phyloP scores from a whole-genome alignment of 2,329 filamentous ascomycete genomes.

The Aspergillus pseudoterreus region DNA sequence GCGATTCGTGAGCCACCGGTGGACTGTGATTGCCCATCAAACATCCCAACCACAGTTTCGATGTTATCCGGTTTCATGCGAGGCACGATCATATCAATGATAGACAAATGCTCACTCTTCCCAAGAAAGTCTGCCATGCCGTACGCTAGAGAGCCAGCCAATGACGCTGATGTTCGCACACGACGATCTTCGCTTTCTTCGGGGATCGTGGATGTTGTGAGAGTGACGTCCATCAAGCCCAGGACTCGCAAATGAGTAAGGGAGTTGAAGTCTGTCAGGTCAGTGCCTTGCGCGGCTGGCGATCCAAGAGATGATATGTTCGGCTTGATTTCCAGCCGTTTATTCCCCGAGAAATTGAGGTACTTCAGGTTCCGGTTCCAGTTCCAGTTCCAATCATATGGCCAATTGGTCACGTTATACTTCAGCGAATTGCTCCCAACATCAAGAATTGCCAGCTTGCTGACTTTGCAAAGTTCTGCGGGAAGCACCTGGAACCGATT shows the following conservation, averaged over 20 bases:
- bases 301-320: slow-evolving; percentile 55
- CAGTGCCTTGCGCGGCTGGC: slow-evolving; percentile 54
- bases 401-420: slow-evolving; percentile 98
- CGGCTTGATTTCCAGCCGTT: slow-evolving; percentile 83
- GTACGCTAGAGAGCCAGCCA: slow-evolving; percentile 86
- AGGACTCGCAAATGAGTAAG: slow-evolving; percentile 80
- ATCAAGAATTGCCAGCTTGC: slow-evolving; percentile 86
- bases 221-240: slow-evolving; percentile 95
- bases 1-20: slow-evolving; percentile 92
- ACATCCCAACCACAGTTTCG: slow-evolving; percentile 88
- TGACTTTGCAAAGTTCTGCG: slow-evolving; percentile 89
- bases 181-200: slow-evolving; percentile 93
- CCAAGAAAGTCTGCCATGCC: slow-evolving; percentile 97
- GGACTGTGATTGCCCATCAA: slow-evolving; percentile 87
- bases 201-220: slow-evolving; percentile 87
- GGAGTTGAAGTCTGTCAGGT: slow-evolving; percentile 86
- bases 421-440: slow-evolving; percentile 93
- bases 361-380: slow-evolving; percentile 94
- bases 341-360: slow-evolving; percentile 94
- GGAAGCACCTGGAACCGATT: slow-evolving; percentile 98
- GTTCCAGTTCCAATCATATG: slow-evolving; percentile 99
- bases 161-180: slow-evolving; percentile 92
- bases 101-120: slow-evolving; percentile 89
- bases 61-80: slow-evolving; percentile 85
- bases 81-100: slow-evolving; percentile 91